phyloP scores from a whole-genome alignment of 2,329 filamentous ascomycete genomes.

The Colletotrichum caudatum region DNA sequence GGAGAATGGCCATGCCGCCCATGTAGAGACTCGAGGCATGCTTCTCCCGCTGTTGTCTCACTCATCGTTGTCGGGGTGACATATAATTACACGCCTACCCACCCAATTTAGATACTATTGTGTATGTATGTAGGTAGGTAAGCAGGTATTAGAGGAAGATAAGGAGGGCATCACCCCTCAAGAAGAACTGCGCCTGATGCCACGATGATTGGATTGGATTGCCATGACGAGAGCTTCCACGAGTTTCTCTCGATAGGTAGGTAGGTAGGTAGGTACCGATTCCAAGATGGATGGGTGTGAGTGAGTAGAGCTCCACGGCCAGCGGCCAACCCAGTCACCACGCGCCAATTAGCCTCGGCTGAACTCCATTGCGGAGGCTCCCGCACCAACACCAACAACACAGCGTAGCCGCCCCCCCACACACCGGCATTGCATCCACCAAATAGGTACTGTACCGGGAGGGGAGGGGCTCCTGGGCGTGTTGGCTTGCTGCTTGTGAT shows the following conservation, averaged over 20 bases:
- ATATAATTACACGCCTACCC: no score
- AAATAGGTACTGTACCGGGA: not conserved
- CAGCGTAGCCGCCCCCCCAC: not conserved
- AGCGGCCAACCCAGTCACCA: constrained; percentile 1
- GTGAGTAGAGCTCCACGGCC: no score
- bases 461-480: not conserved
- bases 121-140: no score
- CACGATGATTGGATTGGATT: not conserved
- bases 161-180: no score
- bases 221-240: constrained; percentile 13
- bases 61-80: not conserved
- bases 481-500: constrained; percentile 27
- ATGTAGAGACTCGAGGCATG: not conserved
- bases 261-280: not conserved
- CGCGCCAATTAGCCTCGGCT: constrained; percentile 37
- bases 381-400: constrained; percentile 9
- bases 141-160: no score
- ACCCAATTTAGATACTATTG: no score
- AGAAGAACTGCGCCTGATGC: not conserved
- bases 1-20: not conserved
- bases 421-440: no score
- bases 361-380: constrained; percentile 27
- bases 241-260: constrained; percentile 18
- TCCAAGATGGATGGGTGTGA: not conserved
- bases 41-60: not conserved